Conservation (phyloP, 78 protist species). For the Monocercomonoides exilis region DNA sequence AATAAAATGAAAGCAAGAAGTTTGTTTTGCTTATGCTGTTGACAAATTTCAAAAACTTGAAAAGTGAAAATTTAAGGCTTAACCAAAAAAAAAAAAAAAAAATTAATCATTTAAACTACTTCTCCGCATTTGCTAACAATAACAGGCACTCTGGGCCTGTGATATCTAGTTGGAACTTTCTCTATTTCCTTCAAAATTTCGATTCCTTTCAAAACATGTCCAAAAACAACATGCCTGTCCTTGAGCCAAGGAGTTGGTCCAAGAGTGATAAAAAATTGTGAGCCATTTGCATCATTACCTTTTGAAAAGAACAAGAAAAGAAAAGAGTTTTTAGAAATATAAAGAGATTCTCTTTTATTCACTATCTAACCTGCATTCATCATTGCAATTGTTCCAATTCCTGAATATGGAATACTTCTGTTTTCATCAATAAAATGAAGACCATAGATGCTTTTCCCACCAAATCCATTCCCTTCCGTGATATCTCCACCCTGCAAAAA, state of each 20-base stretch:
- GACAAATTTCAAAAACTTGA: background rate
- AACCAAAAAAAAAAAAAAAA: background rate
- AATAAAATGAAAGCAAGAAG: too few relatives aligned
- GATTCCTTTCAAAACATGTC: slow-evolving; percentile 14
- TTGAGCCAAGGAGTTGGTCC: background rate
- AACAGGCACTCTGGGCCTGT: background rate
- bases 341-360: too few relatives aligned
- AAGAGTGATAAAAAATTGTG: slow-evolving; percentile 28
- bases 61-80: too few relatives aligned
- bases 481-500: slow-evolving; percentile 26
- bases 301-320: background rate
- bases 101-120: too few relatives aligned
- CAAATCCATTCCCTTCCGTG: background rate
- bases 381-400: slow-evolving; percentile 76
- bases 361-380: slow-evolving; percentile 68
- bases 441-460: slow-evolving; percentile 18
- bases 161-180: background rate
- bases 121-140: slow-evolving; percentile 5
- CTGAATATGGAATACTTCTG: slow-evolving; percentile 68
- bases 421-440: slow-evolving; percentile 28
- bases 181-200: background rate
- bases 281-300: background rate
- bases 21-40: background rate
- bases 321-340: too few relatives aligned
- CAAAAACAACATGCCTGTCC: slow-evolving; percentile 22